Evolutionary conservation across 352 stramenopile genomes (phyloP).

Genomic region (Globisporangium lucens): DNA sequence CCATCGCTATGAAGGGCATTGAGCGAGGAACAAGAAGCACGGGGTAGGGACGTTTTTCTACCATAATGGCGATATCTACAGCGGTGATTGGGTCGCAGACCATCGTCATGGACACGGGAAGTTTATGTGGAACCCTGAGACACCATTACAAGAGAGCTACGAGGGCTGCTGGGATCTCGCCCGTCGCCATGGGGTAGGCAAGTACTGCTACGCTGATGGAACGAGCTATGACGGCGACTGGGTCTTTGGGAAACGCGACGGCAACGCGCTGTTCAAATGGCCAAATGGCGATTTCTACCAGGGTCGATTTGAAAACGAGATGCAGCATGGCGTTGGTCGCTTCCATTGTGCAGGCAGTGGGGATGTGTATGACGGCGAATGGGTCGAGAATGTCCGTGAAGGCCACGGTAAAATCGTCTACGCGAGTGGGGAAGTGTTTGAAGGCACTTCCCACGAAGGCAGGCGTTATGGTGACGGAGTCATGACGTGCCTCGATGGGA

Average conservation of each 20-base stretch:
- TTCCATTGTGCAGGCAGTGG: constrained; percentile 50
- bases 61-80: constrained; percentile 80
- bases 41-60: constrained; percentile 79
- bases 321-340: constrained; percentile 75
- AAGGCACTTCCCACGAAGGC: constrained; percentile 81
- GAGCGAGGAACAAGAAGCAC: constrained; percentile 68
- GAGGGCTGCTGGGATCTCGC: constrained; percentile 69
- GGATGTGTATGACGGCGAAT: constrained; percentile 77
- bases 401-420: constrained; percentile 75
- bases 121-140: constrained; percentile 61
- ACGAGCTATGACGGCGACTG: constrained; percentile 68
- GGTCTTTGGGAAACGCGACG: constrained; percentile 61
- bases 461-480: constrained; percentile 69
- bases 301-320: constrained; percentile 74
- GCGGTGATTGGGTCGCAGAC: constrained; percentile 65
- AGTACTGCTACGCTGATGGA: constrained; percentile 60
- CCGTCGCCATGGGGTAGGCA: constrained; percentile 55
- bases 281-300: constrained; percentile 84
- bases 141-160: constrained; percentile 68
- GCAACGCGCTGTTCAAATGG: constrained; percentile 78
- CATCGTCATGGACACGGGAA: constrained; percentile 47
- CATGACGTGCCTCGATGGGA: constrained; percentile 81
- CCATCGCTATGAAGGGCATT: constrained; percentile 62
- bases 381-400: constrained; percentile 77
- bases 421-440: constrained; percentile 78